Conservation (phyloP, 306 rosid species). For the Quercus engelmannii region DNA sequence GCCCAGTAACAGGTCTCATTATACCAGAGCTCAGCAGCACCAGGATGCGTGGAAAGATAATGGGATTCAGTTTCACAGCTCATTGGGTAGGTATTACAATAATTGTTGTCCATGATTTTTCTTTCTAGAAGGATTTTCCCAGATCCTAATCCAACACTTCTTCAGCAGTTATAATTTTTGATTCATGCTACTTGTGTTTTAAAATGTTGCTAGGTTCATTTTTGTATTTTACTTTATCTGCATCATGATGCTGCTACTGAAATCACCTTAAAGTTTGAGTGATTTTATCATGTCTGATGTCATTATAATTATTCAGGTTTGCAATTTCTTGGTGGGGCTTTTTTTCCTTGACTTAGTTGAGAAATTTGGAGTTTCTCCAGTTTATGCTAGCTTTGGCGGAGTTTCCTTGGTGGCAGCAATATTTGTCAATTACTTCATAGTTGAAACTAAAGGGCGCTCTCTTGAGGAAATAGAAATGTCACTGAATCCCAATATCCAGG, state of each 20-base stretch:
- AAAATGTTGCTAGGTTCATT: background rate
- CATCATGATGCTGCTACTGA: background rate
- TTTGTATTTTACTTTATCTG: background rate
- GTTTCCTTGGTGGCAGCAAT: slow-evolving; percentile 70
- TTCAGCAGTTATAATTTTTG: background rate
- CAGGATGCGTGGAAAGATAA: slow-evolving; percentile 80
- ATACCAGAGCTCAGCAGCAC: slow-evolving; percentile 90
- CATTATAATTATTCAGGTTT: slow-evolving; percentile 41
- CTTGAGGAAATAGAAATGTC: slow-evolving; percentile 87
- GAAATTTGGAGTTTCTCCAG: slow-evolving; percentile 76
- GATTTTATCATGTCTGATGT: background rate
- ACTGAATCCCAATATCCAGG: slow-evolving; percentile 30
- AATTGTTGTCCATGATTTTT: background rate
- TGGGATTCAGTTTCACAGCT: slow-evolving; percentile 79
- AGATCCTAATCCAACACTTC: background rate
- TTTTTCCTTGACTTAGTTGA: slow-evolving; percentile 82
- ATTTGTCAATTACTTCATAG: slow-evolving; percentile 59
- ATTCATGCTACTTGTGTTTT: background rate
- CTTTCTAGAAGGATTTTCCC: background rate
- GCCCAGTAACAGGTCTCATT: slow-evolving; percentile 83
- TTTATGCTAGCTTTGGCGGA: slow-evolving; percentile 70
- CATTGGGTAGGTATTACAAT: slow-evolving; percentile 64
- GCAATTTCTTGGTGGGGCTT: slow-evolving; percentile 84
- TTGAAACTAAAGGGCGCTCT: slow-evolving; percentile 84
- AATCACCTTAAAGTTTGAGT: background rate